These are phyloP conservation scores for Hymenoscyphus albidus DNA, from an alignment of 2,329 filamentous ascomycete species.

Conservation along the genomic window DNA sequence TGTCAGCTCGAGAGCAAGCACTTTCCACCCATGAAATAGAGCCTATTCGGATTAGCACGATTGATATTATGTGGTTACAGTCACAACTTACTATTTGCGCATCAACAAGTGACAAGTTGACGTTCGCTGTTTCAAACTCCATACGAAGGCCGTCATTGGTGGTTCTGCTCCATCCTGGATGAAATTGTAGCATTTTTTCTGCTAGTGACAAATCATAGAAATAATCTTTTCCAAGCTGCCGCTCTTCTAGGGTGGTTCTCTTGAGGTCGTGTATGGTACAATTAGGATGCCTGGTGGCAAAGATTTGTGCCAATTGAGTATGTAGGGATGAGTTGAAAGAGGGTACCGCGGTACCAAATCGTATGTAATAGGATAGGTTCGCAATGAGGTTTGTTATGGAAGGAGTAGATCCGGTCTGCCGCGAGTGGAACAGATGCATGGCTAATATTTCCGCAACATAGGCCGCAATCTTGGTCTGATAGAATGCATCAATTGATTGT, in stretches of 20 bases:
- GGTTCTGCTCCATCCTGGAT: slow-evolving; percentile 71
- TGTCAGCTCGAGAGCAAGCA: slow-evolving; percentile 79
- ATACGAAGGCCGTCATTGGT: slow-evolving; percentile 68
- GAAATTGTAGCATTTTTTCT: slow-evolving; percentile 69
- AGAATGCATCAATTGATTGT: slow-evolving; percentile 42
- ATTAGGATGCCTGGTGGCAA: slow-evolving; percentile 70
- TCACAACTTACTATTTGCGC: slow-evolving; percentile 71
- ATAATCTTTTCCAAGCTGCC: slow-evolving; percentile 69
- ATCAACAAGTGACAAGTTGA: slow-evolving; percentile 87
- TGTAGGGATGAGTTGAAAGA: slow-evolving; percentile 87
- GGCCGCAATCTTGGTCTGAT: slow-evolving; percentile 69
- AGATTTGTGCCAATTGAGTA: slow-evolving; percentile 78
- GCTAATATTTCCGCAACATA: slow-evolving; percentile 83
- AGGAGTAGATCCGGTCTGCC: slow-evolving; percentile 65
- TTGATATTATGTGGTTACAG: neutral
- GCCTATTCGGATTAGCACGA: slow-evolving; percentile 47
- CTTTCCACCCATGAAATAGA: slow-evolving; percentile 86
- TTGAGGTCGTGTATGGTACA: slow-evolving; percentile 77
- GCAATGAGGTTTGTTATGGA: slow-evolving; percentile 69
- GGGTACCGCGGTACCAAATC: slow-evolving; percentile 73
- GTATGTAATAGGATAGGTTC: slow-evolving; percentile 74
- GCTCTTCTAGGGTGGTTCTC: slow-evolving; percentile 62
- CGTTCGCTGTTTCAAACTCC: slow-evolving; percentile 83
- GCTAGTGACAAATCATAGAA: slow-evolving; percentile 81
- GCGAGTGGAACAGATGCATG: slow-evolving; percentile 83